phyloP scores from a whole-genome alignment of 192 early-diverging fungal species.

The Fimicolochytrium jonesii region DNA sequence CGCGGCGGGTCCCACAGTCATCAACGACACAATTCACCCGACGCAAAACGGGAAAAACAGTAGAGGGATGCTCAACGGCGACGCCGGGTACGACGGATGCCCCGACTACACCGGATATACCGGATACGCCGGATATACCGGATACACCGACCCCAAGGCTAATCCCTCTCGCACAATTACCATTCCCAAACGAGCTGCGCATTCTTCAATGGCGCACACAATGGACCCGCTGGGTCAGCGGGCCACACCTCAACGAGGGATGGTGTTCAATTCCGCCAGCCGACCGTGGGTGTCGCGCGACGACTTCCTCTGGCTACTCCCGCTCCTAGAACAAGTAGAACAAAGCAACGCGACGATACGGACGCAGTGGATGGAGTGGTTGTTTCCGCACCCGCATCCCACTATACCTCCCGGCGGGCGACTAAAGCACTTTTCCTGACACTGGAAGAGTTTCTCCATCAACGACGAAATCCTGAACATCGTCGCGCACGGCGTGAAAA shows the following conservation, averaged over 20 bases:
- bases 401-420: background rate
- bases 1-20: too few relatives aligned
- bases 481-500: background rate
- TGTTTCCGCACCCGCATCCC: background rate
- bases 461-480: background rate
- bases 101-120: too few relatives aligned
- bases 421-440: background rate
- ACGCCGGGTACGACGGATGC: too few relatives aligned
- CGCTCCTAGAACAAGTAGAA: background rate
- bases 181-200: too few relatives aligned
- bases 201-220: background rate
- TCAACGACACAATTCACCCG: too few relatives aligned
- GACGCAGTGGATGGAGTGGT: background rate
- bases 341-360: background rate
- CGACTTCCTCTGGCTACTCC: background rate
- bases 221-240: background rate
- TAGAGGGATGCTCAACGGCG: too few relatives aligned
- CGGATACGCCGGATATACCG: too few relatives aligned
- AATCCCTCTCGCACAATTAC: too few relatives aligned
- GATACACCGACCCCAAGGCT: too few relatives aligned
- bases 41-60: too few relatives aligned
- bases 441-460: background rate
- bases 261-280: background rate
- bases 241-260: background rate
- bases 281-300: background rate